A percentile compares a stretch with the other conserved stretches of the same genome.
phyloP scores from a whole-genome alignment of 2,329 filamentous ascomycete species.

The Alternaria sp. region DNA sequence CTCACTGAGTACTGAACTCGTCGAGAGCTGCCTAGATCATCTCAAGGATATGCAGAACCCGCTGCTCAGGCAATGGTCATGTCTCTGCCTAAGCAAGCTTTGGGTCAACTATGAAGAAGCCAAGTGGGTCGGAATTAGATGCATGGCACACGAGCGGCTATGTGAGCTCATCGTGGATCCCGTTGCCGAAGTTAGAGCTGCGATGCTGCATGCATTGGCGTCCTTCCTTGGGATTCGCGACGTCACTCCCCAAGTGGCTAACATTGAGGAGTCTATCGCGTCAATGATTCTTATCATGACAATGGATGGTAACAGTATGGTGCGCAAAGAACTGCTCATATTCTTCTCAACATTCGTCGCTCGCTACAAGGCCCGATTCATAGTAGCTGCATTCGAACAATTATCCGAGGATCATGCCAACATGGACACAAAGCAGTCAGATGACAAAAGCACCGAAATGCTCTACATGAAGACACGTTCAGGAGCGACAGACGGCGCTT shows the following conservation, averaged over 20 bases:
- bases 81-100: constrained; percentile 91
- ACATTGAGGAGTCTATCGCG: constrained; percentile 89
- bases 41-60: constrained; percentile 87
- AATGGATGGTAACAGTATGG: constrained; percentile 91
- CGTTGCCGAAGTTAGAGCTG: constrained; percentile 89
- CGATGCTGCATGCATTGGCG: constrained; percentile 92
- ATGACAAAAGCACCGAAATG: constrained; percentile 38
- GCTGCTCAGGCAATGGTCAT: constrained; percentile 92
- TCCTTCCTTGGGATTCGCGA: constrained; percentile 95
- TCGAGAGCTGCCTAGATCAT: constrained; percentile 85
- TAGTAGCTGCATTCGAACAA: constrained; percentile 92
- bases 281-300: constrained; percentile 90
- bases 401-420: constrained; percentile 75
- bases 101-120: constrained; percentile 92
- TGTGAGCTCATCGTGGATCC: constrained; percentile 83
- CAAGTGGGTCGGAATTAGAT: constrained; percentile 94
- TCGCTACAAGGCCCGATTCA: constrained; percentile 89
- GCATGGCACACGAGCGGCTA: constrained; percentile 82
- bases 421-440: constrained; percentile 22
- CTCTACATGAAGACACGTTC: constrained; percentile 43
- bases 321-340: constrained; percentile 89
- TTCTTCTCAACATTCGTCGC: constrained; percentile 93
- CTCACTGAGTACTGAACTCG: constrained; percentile 88
- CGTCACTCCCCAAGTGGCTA: constrained; percentile 86
- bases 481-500: constrained; percentile 14